Conservation (phyloP, 2,329 filamentous ascomycete genomes). For the Thelonectria olida region DNA sequence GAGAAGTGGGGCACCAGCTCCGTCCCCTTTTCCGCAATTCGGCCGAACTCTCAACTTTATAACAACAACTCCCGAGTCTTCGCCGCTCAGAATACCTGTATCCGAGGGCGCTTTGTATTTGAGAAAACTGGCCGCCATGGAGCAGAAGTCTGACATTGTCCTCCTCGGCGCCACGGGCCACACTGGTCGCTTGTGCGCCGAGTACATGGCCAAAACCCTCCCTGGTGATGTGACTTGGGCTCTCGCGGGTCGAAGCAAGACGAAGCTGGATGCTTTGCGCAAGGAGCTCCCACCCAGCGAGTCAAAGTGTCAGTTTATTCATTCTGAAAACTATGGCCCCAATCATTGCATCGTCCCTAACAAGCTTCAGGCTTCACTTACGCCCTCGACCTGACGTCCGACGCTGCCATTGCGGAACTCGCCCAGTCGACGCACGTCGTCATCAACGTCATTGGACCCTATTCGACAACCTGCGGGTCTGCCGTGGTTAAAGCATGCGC, state of each 20-base stretch:
- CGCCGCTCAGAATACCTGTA: too few relatives aligned
- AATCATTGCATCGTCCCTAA: neutral
- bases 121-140: conserved; percentile 20
- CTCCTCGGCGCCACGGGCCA: conserved; percentile 74
- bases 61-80: too few relatives aligned
- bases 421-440: neutral
- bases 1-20: conserved; percentile 17
- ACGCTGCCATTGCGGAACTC: neutral
- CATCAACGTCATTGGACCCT: conserved; percentile 28
- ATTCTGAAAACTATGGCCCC: too few relatives aligned
- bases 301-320: conserved; percentile 12
- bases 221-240: conserved; percentile 84
- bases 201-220: conserved; percentile 74
- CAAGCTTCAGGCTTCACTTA: neutral
- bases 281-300: conserved; percentile 39
- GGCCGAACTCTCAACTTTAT: conserved; percentile 5
- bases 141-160: conserved; percentile 45
- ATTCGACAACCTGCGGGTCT: conserved; percentile 25
- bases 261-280: conserved; percentile 74
- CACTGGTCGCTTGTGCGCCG: conserved; percentile 78
- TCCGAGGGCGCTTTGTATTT: too few relatives aligned
- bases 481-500: conserved; percentile 29
- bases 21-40: conserved; percentile 10
- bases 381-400: conserved; percentile 7
- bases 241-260: conserved; percentile 78